A percentile compares a stretch with the other conserved stretches of the same genome.
These are phyloP conservation scores for Sarcodon sp. DNA, from an alignment of 768 basidiomycete species.

Conservation along the genomic window DNA sequence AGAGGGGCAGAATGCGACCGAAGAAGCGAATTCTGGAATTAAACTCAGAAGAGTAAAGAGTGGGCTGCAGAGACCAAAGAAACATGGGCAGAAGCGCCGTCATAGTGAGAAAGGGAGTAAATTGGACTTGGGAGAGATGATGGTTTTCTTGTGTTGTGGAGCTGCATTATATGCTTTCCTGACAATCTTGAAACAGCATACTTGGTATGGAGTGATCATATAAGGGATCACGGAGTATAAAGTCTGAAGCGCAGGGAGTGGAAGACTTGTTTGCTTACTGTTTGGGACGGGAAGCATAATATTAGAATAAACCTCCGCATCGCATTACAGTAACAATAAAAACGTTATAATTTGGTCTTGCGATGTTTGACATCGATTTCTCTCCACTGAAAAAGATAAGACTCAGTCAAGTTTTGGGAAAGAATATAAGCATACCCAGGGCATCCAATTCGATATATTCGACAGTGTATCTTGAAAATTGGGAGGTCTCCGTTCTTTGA, in stretches of 20 bases:
- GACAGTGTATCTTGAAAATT: slow-evolving; percentile 33
- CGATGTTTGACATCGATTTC: slow-evolving; percentile 20
- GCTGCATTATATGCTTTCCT: background rate
- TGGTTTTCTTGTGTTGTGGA: background rate
- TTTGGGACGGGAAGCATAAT: too few relatives aligned
- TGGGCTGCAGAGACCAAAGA: background rate
- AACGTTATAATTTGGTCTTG: slow-evolving; percentile 19
- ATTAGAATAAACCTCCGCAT: too few relatives aligned
- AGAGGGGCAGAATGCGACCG: background rate
- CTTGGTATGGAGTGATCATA: background rate
- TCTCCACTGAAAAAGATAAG: slow-evolving; percentile 20
- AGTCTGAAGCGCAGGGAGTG: background rate
- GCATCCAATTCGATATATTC: slow-evolving; percentile 27
- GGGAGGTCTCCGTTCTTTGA: slow-evolving; percentile 31
- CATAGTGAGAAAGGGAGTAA: background rate
- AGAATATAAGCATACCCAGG: slow-evolving; percentile 30
- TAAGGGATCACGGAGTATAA: background rate
- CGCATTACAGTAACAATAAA: too few relatives aligned
- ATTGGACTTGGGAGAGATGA: background rate
- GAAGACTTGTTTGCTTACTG: background rate
- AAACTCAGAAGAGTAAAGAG: too few relatives aligned
- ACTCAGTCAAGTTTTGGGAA: background rate
- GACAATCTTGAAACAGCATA: background rate
- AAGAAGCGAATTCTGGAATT: too few relatives aligned
- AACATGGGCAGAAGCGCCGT: background rate